Percentiles rank a stretch among this genome's conserved stretches.
Evolutionary conservation across 441 rosid species (phyloP).

Genomic region (Pelargonium cotyledonis): DNA sequence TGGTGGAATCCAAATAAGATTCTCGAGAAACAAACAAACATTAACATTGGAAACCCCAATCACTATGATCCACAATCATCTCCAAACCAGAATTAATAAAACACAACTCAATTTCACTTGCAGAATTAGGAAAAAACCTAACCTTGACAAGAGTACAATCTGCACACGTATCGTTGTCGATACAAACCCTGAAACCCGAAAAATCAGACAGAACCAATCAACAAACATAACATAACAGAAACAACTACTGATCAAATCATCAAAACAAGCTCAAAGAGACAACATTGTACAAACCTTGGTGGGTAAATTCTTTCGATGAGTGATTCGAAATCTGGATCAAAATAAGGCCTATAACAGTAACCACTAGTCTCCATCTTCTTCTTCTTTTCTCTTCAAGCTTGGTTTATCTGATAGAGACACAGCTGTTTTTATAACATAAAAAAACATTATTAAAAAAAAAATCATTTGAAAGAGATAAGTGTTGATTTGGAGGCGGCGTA

Average conservation of each 20-base stretch:
- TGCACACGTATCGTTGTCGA: conserved; percentile 65
- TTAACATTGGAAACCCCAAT: not conserved
- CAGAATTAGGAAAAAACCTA: not conserved
- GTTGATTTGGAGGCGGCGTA: not conserved
- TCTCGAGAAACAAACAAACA: not conserved
- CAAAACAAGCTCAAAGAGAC: not conserved
- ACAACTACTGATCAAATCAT: not conserved
- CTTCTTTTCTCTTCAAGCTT: not conserved
- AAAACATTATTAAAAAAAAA: not conserved
- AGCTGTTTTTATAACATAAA: not conserved
- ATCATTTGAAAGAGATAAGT: not conserved
- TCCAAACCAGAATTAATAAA: not conserved
- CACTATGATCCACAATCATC: not conserved
- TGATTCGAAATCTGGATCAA: conserved; percentile 68
- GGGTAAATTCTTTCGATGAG: conserved; percentile 83
- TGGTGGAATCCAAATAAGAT: not conserved
- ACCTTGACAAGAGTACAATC: conserved; percentile 91
- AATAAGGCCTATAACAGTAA: conserved; percentile 48
- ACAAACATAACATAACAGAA: not conserved
- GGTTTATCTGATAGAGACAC: not conserved
- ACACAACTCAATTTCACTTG: not conserved
- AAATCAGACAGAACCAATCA: conserved; percentile 7
- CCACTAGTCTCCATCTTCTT: conserved; percentile 44
- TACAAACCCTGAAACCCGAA: conserved; percentile 53
- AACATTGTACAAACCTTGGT: conserved; percentile 41